phyloP scores from a whole-genome alignment of 2,329 filamentous ascomycete species.

The Emmonsiellopsis sp. region DNA sequence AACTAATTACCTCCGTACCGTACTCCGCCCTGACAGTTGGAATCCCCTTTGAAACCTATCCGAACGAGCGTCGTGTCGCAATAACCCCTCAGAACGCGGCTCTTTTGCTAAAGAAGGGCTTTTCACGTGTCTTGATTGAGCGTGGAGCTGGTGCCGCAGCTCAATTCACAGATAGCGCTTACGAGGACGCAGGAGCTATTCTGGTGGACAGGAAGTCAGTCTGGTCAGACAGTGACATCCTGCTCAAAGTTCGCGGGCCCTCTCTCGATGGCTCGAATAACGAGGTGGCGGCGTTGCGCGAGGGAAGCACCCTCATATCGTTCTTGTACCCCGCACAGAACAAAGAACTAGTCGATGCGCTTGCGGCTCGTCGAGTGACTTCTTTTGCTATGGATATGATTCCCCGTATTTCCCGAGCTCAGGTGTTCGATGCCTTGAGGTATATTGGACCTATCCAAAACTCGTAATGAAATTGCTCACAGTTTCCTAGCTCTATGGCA shows the following conservation, averaged over 20 bases:
- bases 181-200: constrained; percentile 67
- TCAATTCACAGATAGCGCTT: constrained; percentile 68
- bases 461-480: background rate
- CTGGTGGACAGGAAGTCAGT: constrained; percentile 60
- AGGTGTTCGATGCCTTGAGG: constrained; percentile 73
- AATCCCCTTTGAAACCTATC: constrained; percentile 68
- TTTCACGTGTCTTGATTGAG: constrained; percentile 66
- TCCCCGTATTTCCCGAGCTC: constrained; percentile 77
- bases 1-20: constrained; percentile 34
- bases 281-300: constrained; percentile 59
- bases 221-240: constrained; percentile 66
- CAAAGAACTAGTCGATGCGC: constrained; percentile 60
- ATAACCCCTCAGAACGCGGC: constrained; percentile 76
- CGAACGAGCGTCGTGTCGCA: constrained; percentile 71
- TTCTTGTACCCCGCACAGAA: constrained; percentile 80
- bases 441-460: constrained; percentile 9
- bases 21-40: constrained; percentile 68
- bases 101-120: constrained; percentile 77
- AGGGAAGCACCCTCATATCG: constrained; percentile 67
- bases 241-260: constrained; percentile 75
- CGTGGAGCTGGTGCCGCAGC: constrained; percentile 68
- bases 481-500: constrained; percentile 64
- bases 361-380: constrained; percentile 62
- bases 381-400: constrained; percentile 90
- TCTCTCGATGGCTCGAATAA: constrained; percentile 47